Percentiles rank a stretch among this genome's conserved stretches.
Evolutionary conservation across 768 basidiomycete species (phyloP).

Genomic region (Lactarius psammicola): DNA sequence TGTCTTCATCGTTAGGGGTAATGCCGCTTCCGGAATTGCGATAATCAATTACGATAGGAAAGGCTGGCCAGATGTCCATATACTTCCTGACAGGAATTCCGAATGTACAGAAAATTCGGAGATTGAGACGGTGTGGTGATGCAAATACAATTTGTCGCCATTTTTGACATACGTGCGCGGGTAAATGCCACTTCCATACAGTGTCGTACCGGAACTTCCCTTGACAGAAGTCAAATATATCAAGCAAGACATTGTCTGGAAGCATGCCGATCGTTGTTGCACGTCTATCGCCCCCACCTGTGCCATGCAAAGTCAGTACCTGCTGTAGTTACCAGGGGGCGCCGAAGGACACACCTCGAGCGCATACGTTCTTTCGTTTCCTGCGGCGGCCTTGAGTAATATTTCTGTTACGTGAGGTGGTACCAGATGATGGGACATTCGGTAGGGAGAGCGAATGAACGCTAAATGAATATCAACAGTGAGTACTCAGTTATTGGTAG

Average conservation of each 20-base stretch:
- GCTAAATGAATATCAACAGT: neutral
- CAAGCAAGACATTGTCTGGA: neutral
- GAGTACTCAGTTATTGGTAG: conserved; percentile 45
- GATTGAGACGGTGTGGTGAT: neutral
- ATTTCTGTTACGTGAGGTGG: neutral
- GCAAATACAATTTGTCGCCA: neutral
- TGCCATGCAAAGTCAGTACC: neutral
- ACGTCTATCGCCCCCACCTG: neutral
- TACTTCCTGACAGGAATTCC: neutral
- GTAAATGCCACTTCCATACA: neutral
- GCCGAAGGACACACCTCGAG: neutral
- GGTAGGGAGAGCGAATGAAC: neutral
- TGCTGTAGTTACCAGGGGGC: neutral
- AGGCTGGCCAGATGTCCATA: neutral
- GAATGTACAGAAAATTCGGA: neutral
- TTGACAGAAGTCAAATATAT: too few species aligned
- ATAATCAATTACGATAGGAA: neutral
- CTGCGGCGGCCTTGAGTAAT: neutral
- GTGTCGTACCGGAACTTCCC: too few species aligned
- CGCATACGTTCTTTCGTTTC: neutral
- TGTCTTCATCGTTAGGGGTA: too few species aligned
- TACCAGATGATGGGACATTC: neutral
- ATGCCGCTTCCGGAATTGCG: too few species aligned
- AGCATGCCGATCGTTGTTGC: neutral
- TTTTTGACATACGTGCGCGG: neutral